Evolutionary conservation across 805 yeast species (phyloP), one percentile per base, ranked within the genome.

Genomic region (Novakomyces olei): DNA sequence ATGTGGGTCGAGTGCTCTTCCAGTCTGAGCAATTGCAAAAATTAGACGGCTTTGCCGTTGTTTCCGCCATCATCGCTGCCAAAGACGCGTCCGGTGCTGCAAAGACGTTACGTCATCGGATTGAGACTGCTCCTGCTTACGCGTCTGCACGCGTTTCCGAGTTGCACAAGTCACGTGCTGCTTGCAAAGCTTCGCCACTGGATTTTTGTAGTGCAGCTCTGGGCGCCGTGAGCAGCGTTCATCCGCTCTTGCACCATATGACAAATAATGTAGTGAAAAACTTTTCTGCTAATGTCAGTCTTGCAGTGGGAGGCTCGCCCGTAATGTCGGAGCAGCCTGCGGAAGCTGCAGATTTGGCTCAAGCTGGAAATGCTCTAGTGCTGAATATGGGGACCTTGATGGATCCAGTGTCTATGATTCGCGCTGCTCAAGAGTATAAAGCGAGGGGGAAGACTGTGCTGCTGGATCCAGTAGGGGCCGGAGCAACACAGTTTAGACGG

Each of bases 401-500:
- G 53, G 51, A 57, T 27, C 26, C 17, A 12, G 44, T 67, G 37
- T 52, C 50, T 0, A 53, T 61, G 35, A 41, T 56, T 15, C 42
- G 45, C 2, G 92, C 85, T 0, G 49, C 74, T 14, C 45, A 47
- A 6, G 65, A 62, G 0, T 79, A 81, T 47, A 74, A 73, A 45
- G 46, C 44, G 9, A 42, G 49, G 9, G 65, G 65, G 2, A 58
- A 61, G 29, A 83, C 78, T 3, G 63, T 81, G 20, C 67, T 81
- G 0, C 72, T 75, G 41, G 95, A 81, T 49, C 95, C 94, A 1
- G 93, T 81, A n/a, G 95, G 81, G 1, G 79, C 73, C 26, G 92
- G 92, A 18, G 93, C 94, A 0, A 62, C 92, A 0, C 36, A 45
- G 3, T 61, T 66, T 4, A 60, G 95, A 37, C 54, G 55, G 26